A percentile compares a stretch with the other conserved stretches of the same genome.
Evolutionary conservation across 192 early-diverging fungal species (phyloP).

Genomic region (Rhizoclosmatium globosum): DNA sequence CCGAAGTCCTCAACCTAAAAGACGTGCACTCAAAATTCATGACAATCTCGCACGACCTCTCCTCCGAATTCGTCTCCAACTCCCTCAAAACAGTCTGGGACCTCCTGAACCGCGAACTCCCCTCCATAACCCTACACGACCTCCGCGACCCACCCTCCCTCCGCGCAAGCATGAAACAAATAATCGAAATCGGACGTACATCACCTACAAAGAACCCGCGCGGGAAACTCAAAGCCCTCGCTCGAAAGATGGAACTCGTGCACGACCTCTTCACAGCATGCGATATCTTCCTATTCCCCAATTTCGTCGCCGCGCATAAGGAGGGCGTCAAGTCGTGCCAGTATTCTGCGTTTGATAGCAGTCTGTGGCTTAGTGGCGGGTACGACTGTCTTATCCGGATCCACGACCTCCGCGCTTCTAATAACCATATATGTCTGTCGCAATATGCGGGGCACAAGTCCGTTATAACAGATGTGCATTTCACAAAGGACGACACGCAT

Average conservation of each 20-base stretch:
- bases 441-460: slow-evolving; percentile 70
- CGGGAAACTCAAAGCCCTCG: slow-evolving; percentile 50
- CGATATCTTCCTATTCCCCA: slow-evolving; percentile 67
- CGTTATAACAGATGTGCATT: slow-evolving; percentile 67
- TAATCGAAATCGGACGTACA: slow-evolving; percentile 42
- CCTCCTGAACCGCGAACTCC: slow-evolving; percentile 60
- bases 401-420: slow-evolving; percentile 53
- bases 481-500: slow-evolving; percentile 61
- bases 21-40: slow-evolving; percentile 52
- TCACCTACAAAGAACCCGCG: slow-evolving; percentile 19
- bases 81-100: slow-evolving; percentile 67
- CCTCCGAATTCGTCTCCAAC: slow-evolving; percentile 63
- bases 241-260: slow-evolving; percentile 59
- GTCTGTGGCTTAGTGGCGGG: slow-evolving; percentile 67
- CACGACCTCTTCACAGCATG: slow-evolving; percentile 55
- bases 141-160: slow-evolving; percentile 54
- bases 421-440: slow-evolving; percentile 53
- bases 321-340: slow-evolving; percentile 60
- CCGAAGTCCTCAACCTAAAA: slow-evolving; percentile 53
- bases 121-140: slow-evolving; percentile 47
- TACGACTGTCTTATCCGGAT: slow-evolving; percentile 68
- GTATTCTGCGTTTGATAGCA: slow-evolving; percentile 58
- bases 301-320: slow-evolving; percentile 60
- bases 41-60: slow-evolving; percentile 55
- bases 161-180: slow-evolving; percentile 36